phyloP scores from a whole-genome alignment of 495 filamentous ascomycete species.

The Penicillium cataractarum region DNA sequence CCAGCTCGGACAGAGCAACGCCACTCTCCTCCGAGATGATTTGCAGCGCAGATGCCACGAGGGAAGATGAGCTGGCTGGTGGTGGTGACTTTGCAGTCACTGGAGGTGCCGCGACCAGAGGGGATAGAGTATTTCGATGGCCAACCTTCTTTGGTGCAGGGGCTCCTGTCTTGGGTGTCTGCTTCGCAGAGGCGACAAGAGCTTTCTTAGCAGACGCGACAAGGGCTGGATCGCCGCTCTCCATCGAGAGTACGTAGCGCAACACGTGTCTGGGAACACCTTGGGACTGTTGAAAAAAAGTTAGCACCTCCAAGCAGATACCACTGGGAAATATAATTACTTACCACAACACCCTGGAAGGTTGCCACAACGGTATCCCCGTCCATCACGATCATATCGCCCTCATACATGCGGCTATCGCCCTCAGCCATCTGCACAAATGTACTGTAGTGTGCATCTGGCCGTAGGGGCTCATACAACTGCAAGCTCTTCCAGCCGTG shows the following conservation, averaged over 20 bases:
- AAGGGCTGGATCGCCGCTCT: not conserved
- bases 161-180: not conserved
- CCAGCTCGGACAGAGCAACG: slow-evolving; percentile 29
- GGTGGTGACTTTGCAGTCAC: not conserved
- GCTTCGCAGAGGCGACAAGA: not conserved
- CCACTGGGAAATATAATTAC: not conserved
- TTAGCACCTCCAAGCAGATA: not conserved
- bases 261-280: slow-evolving; percentile 3
- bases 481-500: not conserved
- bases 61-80: not conserved
- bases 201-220: not conserved
- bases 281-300: not conserved
- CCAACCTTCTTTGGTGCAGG: not conserved
- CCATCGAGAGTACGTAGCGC: slow-evolving; percentile 2
- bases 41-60: not conserved
- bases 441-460: not conserved
- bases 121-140: not conserved
- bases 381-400: not conserved
- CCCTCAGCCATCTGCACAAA: not conserved
- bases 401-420: not conserved
- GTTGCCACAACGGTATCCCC: not conserved
- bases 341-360: not conserved
- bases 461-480: not conserved
- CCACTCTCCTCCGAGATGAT: slow-evolving; percentile 32
- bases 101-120: not conserved